Conservation (phyloP, 345 rosid species). For the Stellera chamaejasme region DNA sequence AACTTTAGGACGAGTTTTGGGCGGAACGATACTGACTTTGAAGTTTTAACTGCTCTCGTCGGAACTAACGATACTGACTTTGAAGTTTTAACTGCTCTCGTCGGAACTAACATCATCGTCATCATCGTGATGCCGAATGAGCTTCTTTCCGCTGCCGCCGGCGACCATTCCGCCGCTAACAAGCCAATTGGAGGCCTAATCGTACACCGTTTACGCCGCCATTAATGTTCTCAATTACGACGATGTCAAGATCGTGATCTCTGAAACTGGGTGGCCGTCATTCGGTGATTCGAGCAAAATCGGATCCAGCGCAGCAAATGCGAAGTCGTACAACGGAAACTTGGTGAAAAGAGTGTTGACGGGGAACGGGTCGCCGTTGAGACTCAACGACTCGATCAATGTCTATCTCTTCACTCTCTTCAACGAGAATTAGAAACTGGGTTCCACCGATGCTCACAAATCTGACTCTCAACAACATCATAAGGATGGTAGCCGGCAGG, state of each 20-base stretch:
- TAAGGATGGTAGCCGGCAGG: no score
- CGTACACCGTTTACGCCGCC: constrained; percentile 88
- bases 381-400: constrained; percentile 49
- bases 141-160: constrained; percentile 55
- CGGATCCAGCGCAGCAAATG: constrained; percentile 61
- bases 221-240: constrained; percentile 54
- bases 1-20: no score
- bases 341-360: constrained; percentile 55
- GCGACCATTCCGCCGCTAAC: constrained; percentile 66
- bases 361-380: constrained; percentile 76
- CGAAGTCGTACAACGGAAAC: constrained; percentile 80
- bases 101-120: constrained; percentile 53
- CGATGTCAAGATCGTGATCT: constrained; percentile 55
- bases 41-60: no score
- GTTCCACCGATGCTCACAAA: no score
- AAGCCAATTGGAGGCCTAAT: constrained; percentile 69
- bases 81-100: constrained; percentile 54
- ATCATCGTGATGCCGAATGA: constrained; percentile 79
- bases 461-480: no score
- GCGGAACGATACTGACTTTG: no score
- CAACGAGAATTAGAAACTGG: constrained; percentile 73
- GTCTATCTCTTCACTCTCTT: constrained; percentile 81
- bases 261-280: constrained; percentile 98
- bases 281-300: constrained; percentile 67
- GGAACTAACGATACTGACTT: constrained; percentile 74